Evolutionary conservation across 1,284 basidiomycete genomes (phyloP), one percentile per base, ranked within the genome.

Genomic region (Trichosporon sp.): DNA sequence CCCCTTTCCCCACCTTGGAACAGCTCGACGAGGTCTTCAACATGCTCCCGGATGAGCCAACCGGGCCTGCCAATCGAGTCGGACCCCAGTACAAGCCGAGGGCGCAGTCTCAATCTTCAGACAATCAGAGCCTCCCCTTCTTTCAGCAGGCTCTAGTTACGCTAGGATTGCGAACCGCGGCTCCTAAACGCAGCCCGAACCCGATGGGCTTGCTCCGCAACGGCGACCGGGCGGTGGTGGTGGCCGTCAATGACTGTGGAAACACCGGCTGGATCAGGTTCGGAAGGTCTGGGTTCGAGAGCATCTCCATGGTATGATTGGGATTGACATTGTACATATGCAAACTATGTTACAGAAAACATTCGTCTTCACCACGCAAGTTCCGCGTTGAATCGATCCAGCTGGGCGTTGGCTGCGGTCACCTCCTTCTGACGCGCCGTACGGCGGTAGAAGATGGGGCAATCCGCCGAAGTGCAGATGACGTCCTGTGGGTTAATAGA

Each of bases 351-450:
- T 67, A 64, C 62, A 62, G 12, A 31, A 25, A 6, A 58, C 7
- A 25, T 23, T 9, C 29, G 27, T 12, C 29, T 32, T 27, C 31
- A 84, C 83, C 84, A 85, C 13, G 73, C 70, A 9, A 72, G 71
- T 68, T 84, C 82, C 64, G 76, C 82, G 71, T 92, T 90, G 80
- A 98, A 98, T 12, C 95, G 88, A 72, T 93, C 92, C 53, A 98
- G 82, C 47, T 91, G 86, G 1, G 86, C 80, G 68, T 88, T 89
- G 1, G 91, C 87, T 74, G 95, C 92, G 72, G 92, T 92, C 0
- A 95, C 95, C 76, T 98, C 94, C 80, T 97, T 97, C 81, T 98
- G 95, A 6, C 95, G 89, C 76, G 96, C 96, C 82, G 96, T 97
- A 51, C 96, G 86, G 89, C 96, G 94, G 81, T 98, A 98, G 83